Percentiles rank a stretch among this genome's conserved stretches.
Conservation (phyloP, 1,139 yeast genomes). For the Suhomyces atakaporum region DNA sequence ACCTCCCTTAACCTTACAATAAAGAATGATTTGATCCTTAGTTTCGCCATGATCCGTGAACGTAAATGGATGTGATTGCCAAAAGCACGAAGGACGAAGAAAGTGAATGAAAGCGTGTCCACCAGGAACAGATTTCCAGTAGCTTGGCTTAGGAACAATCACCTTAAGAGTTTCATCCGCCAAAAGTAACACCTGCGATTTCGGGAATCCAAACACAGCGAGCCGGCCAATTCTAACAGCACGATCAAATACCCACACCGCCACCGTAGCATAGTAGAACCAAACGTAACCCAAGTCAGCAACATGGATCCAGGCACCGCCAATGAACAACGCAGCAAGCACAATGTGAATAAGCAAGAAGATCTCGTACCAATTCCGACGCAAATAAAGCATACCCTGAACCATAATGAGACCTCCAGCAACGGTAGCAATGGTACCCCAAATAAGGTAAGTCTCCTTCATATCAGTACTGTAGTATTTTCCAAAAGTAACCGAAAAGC, state of each 20-base stretch:
- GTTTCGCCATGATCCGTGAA: conserved; percentile 18
- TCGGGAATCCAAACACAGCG: conserved; percentile 40
- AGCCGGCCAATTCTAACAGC: conserved; percentile 38
- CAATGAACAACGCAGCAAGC: conserved; percentile 43
- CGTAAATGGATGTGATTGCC: conserved; percentile 48
- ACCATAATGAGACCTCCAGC: conserved; percentile 36
- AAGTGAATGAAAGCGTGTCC: conserved; percentile 56
- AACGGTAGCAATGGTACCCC: conserved; percentile 36
- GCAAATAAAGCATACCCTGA: conserved; percentile 39
- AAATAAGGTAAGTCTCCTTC: conserved; percentile 25
- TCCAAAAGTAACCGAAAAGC: conserved; percentile 31
- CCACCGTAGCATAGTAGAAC: conserved; percentile 41
- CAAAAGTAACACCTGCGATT: conserved; percentile 34
- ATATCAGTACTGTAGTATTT: conserved; percentile 17
- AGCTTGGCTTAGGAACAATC: conserved; percentile 39
- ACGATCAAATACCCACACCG: conserved; percentile 49
- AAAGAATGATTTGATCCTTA: conserved; percentile 30
- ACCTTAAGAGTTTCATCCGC: conserved; percentile 45
- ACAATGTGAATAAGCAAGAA: conserved; percentile 44
- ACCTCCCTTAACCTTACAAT: conserved; percentile 41
- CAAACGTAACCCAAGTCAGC: conserved; percentile 40
- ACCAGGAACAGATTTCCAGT: conserved; percentile 49
- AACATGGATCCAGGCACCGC: conserved; percentile 47
- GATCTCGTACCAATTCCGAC: conserved; percentile 47
- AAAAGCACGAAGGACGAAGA: conserved; percentile 32